Conservation (phyloP, 805 yeast species). For the Isabelozyma gotoi region DNA sequence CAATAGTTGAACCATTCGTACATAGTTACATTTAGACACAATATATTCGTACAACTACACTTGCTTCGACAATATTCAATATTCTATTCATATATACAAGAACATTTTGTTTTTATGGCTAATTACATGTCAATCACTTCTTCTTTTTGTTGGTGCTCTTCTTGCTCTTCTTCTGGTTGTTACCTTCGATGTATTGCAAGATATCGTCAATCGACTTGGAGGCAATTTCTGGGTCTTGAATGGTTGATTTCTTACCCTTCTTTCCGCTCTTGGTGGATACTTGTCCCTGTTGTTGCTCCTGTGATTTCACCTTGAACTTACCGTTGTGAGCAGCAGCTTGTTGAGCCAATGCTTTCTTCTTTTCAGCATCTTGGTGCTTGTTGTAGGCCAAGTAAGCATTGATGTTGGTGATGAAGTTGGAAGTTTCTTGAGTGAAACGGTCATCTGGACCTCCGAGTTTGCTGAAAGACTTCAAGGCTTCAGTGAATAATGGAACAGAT, state of each 20-base stretch:
- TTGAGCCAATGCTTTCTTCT: slow-evolving; percentile 19
- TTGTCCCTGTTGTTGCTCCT: slow-evolving; percentile 3
- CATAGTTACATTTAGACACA: too few species aligned
- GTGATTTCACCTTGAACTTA: slow-evolving; percentile 18
- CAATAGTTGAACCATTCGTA: too few species aligned
- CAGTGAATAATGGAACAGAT: slow-evolving; percentile 55
- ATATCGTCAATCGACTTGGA: slow-evolving; percentile 70
- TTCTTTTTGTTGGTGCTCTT: slow-evolving; percentile 4
- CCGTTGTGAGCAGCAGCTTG: slow-evolving; percentile 22
- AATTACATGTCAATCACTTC: slow-evolving; percentile 4
- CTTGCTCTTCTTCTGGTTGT: slow-evolving; percentile 16
- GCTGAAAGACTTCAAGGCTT: slow-evolving; percentile 58
- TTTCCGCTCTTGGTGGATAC: slow-evolving; percentile 12
- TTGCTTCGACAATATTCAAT: too few species aligned
- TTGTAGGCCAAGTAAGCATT: slow-evolving; percentile 46
- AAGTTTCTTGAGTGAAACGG: slow-evolving; percentile 63
- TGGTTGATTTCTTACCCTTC: slow-evolving; percentile 15
- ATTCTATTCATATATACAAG: slow-evolving; percentile 2
- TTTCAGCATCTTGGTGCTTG: slow-evolving; percentile 36
- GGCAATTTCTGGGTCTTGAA: slow-evolving; percentile 55
- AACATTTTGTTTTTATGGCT: slow-evolving; percentile 3
- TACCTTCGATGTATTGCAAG: slow-evolving; percentile 68
- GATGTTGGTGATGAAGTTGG: slow-evolving; percentile 62
- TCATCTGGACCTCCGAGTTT: slow-evolving; percentile 67
- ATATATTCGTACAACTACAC: too few species aligned